Conservation (phyloP, 2,329 filamentous ascomycete genomes). For the Arthrobotrys megalospora region DNA sequence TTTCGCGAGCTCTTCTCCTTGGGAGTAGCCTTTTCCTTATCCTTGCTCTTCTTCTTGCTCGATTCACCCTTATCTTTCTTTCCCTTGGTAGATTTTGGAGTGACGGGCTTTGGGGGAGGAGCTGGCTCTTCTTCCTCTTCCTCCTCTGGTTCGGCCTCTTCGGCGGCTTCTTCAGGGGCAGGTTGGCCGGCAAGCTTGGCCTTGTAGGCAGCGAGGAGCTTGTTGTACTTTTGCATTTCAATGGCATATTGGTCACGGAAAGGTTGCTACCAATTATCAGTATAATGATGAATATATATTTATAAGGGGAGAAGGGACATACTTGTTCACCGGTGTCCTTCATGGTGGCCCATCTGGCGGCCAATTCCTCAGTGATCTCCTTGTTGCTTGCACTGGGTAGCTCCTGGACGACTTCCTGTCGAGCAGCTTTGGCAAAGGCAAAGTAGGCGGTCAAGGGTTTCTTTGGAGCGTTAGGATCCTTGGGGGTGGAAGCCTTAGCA, state of each 20-base stretch:
- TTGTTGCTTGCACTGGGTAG: conserved; percentile 83
- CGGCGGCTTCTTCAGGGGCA: conserved; percentile 27
- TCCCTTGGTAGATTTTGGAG: conserved; percentile 38
- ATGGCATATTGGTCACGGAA: conserved; percentile 58
- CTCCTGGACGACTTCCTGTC: conserved; percentile 84
- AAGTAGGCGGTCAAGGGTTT: conserved; percentile 95
- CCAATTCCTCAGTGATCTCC: conserved; percentile 88
- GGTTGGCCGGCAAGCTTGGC: conserved; percentile 52
- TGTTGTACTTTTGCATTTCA: conserved; percentile 57
- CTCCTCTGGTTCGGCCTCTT: conserved; percentile 45
- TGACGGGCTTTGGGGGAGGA: conserved; percentile 54
- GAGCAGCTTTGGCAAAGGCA: conserved; percentile 90
- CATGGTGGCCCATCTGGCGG: conserved; percentile 87
- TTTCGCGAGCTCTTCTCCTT: conserved; percentile 59
- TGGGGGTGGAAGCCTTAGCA: conserved; percentile 75
- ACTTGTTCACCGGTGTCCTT: conserved; percentile 79
- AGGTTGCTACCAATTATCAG: conserved; percentile 33
- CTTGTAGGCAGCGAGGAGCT: conserved; percentile 49
- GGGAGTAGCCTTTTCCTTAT: conserved; percentile 56
- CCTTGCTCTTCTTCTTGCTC: conserved; percentile 54
- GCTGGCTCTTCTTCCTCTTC: conserved; percentile 54
- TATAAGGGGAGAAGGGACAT: conserved; percentile 63
- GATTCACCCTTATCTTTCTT: conserved; percentile 57
- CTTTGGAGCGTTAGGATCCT: conserved; percentile 95
- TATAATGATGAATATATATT: background rate